Conservation (phyloP, 441 rosid genomes). For the Manihot esculenta region DNA sequence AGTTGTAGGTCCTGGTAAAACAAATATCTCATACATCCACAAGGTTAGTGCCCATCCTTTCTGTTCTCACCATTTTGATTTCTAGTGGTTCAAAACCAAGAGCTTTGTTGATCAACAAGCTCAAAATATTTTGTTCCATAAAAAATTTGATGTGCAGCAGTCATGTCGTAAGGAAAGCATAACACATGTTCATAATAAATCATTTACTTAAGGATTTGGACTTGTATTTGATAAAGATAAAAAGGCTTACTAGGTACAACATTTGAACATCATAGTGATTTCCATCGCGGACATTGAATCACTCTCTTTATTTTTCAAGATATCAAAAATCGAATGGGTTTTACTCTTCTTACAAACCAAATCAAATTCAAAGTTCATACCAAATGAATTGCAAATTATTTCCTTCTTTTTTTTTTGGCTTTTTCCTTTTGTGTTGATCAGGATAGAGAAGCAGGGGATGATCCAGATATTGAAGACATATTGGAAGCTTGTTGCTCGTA, state of each 20-base stretch:
- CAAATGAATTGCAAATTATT: background rate
- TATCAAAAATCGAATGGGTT: background rate
- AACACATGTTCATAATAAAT: background rate
- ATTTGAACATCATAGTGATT: background rate
- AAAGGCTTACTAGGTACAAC: background rate
- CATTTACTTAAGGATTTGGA: background rate
- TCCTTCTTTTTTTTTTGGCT: background rate
- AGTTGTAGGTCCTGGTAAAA: slow-evolving; percentile 88
- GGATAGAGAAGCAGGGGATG: slow-evolving; percentile 99
- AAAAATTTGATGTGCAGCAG: background rate
- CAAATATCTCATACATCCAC: slow-evolving; percentile 75
- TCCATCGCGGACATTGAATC: background rate
- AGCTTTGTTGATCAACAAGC: background rate
- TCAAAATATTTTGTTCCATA: background rate
- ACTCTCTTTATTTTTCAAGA: background rate
- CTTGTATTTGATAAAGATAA: background rate
- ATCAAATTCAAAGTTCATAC: background rate
- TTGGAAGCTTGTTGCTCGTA: slow-evolving; percentile 74
- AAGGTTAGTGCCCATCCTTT: slow-evolving; percentile 45
- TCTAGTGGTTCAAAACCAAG: background rate
- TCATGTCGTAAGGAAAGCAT: background rate
- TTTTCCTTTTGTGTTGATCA: slow-evolving; percentile 27
- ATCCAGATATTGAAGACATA: slow-evolving; percentile 73
- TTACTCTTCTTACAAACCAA: background rate
- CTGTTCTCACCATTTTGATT: slow-evolving; percentile 3